Evolutionary conservation across 78 protist genomes (phyloP).

Genomic region (Fonticula alba): DNA sequence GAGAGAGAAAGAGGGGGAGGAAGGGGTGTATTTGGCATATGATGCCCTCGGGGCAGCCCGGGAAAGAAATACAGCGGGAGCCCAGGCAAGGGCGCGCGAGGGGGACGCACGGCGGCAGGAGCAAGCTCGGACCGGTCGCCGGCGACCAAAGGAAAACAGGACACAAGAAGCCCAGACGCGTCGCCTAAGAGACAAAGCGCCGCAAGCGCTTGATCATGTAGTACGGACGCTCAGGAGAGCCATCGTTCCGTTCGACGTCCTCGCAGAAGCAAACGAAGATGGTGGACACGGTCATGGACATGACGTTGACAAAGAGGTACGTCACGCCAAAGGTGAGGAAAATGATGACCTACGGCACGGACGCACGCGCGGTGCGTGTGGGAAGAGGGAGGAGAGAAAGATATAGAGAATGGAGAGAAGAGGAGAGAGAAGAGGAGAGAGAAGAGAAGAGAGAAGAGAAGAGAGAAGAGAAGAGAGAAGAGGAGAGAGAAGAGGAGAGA

Average conservation of each 20-base stretch:
- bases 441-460: neutral
- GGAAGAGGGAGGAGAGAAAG: neutral
- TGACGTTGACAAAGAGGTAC: neutral
- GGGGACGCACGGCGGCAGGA: too few relatives aligned
- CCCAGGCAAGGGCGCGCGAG: too few relatives aligned
- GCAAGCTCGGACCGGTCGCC: too few relatives aligned
- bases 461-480: neutral
- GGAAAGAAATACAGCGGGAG: too few relatives aligned
- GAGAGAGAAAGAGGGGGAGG: too few relatives aligned
- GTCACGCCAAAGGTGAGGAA: neutral
- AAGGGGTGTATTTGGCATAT: too few relatives aligned
- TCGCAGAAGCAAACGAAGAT: conserved; percentile 4
- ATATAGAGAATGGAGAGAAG: neutral
- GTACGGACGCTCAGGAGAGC: conserved; percentile 1
- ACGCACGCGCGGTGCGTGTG: neutral
- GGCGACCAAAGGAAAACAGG: too few relatives aligned
- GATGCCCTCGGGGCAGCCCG: too few relatives aligned
- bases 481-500: neutral
- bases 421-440: neutral
- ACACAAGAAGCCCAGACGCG: too few relatives aligned
- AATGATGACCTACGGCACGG: neutral
- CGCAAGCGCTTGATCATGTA: neutral
- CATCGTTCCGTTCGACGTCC: conserved; percentile 14
- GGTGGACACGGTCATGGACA: conserved; percentile 20
- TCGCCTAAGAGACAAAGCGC: neutral